A percentile compares a stretch with the other conserved stretches of the same genome.
These are phyloP conservation scores for Tuber brumale DNA, from an alignment of 495 filamentous ascomycete genomes.

Conservation along the genomic window DNA sequence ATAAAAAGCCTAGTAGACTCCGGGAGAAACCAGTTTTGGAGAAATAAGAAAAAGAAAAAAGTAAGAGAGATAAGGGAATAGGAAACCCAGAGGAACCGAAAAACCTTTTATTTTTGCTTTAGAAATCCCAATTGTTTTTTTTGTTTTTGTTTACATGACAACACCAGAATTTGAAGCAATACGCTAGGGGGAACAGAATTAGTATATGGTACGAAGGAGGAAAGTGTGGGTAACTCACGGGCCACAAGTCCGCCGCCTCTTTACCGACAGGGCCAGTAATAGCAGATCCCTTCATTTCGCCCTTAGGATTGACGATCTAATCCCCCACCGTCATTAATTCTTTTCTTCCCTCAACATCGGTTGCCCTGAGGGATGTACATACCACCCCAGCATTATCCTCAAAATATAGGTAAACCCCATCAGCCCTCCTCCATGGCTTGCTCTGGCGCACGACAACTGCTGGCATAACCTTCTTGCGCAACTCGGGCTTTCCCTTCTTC, in stretches of 20 bases:
- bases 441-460: slow-evolving; percentile 95
- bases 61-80: slow-evolving; percentile 1
- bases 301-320: slow-evolving; percentile 99
- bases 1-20: neutral
- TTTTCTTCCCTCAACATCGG: neutral
- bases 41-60: slow-evolving; percentile 10
- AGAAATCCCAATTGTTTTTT: slow-evolving; percentile 27
- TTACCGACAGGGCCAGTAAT: slow-evolving; percentile 99
- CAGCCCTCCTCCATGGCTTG: slow-evolving; percentile 97
- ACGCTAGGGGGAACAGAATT: slow-evolving; percentile 56
- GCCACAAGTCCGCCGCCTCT: slow-evolving; percentile 99
- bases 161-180: slow-evolving; percentile 99
- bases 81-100: slow-evolving; percentile 1
- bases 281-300: slow-evolving; percentile 99
- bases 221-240: slow-evolving; percentile 54
- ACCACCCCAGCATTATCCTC: slow-evolving; percentile 99
- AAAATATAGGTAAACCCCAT: slow-evolving; percentile 99
- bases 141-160: slow-evolving; percentile 72
- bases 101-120: slow-evolving; percentile 37
- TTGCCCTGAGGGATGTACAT: slow-evolving; percentile 46
- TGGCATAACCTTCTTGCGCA: slow-evolving; percentile 99
- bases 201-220: neutral
- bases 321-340: slow-evolving; percentile 16
- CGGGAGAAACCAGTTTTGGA: neutral
- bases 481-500: slow-evolving; percentile 99